Evolutionary conservation across 768 basidiomycete genomes (phyloP).

Genomic region (Rhizopogon salebrosus): DNA sequence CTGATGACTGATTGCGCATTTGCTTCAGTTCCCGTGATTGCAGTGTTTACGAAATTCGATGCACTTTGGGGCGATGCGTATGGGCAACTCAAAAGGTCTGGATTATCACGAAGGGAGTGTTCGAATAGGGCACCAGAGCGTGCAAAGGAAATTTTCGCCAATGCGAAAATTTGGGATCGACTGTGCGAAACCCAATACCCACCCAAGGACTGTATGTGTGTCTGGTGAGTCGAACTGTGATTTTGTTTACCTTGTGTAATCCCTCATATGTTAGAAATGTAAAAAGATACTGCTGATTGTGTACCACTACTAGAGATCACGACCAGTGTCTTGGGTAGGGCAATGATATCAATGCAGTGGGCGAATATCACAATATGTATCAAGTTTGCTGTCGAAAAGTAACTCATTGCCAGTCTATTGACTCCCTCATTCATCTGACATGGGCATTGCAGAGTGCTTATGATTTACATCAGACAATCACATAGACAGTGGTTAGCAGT

Average conservation of each 20-base stretch:
- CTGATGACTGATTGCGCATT: not conserved
- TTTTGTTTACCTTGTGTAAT: no score
- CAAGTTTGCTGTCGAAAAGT: not conserved
- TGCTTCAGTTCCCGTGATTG: constrained; percentile 31
- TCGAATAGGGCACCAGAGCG: constrained; percentile 6
- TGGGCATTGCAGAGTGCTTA: no score
- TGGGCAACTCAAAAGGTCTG: constrained; percentile 8
- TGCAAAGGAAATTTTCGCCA: constrained; percentile 5
- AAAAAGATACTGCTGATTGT: constrained; percentile 8
- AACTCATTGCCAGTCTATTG: no score
- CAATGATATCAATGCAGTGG: constrained; percentile 20
- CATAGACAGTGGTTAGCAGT: no score
- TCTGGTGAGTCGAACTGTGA: not conserved
- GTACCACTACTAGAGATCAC: constrained; percentile 13
- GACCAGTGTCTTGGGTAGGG: constrained; percentile 11
- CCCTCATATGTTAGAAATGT: constrained; percentile 9
- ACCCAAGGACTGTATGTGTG: not conserved
- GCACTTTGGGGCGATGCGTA: constrained; percentile 18
- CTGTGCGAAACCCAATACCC: not conserved
- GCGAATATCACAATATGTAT: constrained; percentile 15
- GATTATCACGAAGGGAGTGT: constrained; percentile 6
- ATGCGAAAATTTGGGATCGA: not conserved
- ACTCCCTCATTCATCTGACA: no score
- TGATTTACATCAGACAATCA: no score
- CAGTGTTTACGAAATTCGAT: constrained; percentile 35